A percentile compares a stretch with the other conserved stretches of the same genome.
These are phyloP conservation scores for Aurinia saxatilis DNA, from an alignment of 345 rosid genomes.

Conservation along the genomic window DNA sequence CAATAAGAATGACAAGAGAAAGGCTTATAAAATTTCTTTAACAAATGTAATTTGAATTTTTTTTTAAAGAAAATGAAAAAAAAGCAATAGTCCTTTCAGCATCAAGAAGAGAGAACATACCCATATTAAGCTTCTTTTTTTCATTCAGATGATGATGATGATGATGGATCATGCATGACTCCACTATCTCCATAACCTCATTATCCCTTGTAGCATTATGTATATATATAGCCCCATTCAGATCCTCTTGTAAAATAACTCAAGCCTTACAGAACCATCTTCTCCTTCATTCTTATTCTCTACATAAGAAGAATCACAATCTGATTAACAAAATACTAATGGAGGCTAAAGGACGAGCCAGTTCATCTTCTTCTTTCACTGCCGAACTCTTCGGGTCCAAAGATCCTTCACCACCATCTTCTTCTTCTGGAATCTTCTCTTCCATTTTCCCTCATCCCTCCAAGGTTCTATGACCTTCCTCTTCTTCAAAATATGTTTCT, in stretches of 20 bases:
- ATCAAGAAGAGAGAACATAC: constrained; percentile 18
- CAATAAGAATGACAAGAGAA: constrained; percentile 14
- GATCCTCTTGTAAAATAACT: constrained; percentile 1
- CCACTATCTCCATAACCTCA: constrained; percentile 23
- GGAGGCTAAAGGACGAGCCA: constrained; percentile 55
- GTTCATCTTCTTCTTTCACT: constrained; percentile 50
- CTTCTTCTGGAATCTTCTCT: constrained; percentile 52
- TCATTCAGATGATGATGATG: constrained; percentile 8
- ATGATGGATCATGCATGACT: constrained; percentile 11
- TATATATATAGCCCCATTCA: constrained; percentile 26
- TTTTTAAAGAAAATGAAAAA: neutral
- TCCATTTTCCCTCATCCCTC: constrained; percentile 71
- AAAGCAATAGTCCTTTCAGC: constrained; percentile 24
- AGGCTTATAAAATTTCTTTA: neutral
- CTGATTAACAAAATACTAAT: constrained; percentile 10
- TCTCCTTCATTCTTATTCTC: no score
- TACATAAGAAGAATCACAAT: constrained; percentile 6
- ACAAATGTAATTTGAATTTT: neutral
- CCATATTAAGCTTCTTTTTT: constrained; percentile 8
- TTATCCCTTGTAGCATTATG: constrained; percentile 14
- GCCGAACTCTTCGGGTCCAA: constrained; percentile 69
- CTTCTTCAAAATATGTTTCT: neutral
- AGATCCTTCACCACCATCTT: constrained; percentile 41
- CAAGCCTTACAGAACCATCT: constrained; percentile 9
- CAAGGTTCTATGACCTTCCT: constrained; percentile 33